Conservation (phyloP, 805 yeast genomes). For the Starmerella riodocensis region DNA sequence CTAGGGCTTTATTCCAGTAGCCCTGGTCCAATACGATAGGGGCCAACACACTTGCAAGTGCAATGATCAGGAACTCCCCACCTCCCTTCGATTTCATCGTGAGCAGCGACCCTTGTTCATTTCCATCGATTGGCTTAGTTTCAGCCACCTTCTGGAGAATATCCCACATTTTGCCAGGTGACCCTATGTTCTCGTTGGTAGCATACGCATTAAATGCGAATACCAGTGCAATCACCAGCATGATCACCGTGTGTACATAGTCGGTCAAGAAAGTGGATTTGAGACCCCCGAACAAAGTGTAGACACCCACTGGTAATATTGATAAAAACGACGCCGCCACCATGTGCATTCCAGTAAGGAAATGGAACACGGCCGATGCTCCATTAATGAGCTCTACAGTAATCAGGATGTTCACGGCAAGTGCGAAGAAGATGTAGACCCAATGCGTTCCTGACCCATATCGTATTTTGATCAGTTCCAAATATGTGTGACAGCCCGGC, state of each 20-base stretch:
- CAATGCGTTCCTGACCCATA: slow-evolving; percentile 31
- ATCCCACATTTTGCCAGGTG: slow-evolving; percentile 35
- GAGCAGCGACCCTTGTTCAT: slow-evolving; percentile 33
- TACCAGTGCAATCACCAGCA: slow-evolving; percentile 31
- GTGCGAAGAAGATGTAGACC: slow-evolving; percentile 29
- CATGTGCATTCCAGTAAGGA: slow-evolving; percentile 34
- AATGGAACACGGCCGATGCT: slow-evolving; percentile 22
- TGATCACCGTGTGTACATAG: slow-evolving; percentile 38
- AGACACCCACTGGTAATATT: slow-evolving; percentile 37
- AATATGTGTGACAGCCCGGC: slow-evolving; percentile 26
- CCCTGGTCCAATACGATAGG: slow-evolving; percentile 22
- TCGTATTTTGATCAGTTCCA: slow-evolving; percentile 30
- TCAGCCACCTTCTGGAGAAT: slow-evolving; percentile 29
- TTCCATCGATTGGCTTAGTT: slow-evolving; percentile 26
- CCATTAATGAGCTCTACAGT: slow-evolving; percentile 3
- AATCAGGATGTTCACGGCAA: slow-evolving; percentile 8
- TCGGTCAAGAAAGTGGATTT: slow-evolving; percentile 41
- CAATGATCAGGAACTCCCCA: slow-evolving; percentile 28
- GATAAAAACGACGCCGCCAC: slow-evolving; percentile 36
- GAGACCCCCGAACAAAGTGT: slow-evolving; percentile 40
- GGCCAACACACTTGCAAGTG: slow-evolving; percentile 27
- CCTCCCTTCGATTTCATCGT: slow-evolving; percentile 25
- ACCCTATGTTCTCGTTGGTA: slow-evolving; percentile 32
- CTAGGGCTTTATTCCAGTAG: slow-evolving; percentile 33
- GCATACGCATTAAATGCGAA: slow-evolving; percentile 29